These are phyloP conservation scores for Backusella circina DNA, from an alignment of 192 early-diverging fungal genomes.

Conservation along the genomic window DNA sequence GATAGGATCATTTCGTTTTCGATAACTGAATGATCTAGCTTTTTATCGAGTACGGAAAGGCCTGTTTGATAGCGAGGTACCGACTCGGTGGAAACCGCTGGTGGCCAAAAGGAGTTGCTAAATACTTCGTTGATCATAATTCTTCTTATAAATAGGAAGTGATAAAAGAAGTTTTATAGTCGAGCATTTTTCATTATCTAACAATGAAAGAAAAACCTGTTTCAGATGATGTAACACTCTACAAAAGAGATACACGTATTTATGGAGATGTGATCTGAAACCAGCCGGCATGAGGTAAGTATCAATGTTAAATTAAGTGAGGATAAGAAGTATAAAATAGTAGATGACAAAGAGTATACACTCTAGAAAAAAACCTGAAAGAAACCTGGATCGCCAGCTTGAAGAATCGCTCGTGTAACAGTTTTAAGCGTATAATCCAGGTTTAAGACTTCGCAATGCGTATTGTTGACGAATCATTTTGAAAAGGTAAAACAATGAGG, in stretches of 20 bases:
- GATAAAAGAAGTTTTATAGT: neutral
- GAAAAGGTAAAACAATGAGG: too few species aligned
- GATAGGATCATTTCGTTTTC: conserved; percentile 13
- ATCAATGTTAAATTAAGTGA: too few species aligned
- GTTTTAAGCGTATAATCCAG: too few species aligned
- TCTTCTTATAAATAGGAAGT: neutral
- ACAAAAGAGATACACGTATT: neutral
- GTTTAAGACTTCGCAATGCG: too few species aligned
- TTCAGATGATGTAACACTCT: neutral
- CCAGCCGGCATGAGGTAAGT: neutral
- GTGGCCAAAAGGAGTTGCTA: conserved; percentile 12
- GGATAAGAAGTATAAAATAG: too few species aligned
- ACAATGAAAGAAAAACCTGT: neutral
- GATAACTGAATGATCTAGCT: neutral
- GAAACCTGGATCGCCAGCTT: too few species aligned
- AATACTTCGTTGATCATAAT: neutral
- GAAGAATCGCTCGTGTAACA: too few species aligned
- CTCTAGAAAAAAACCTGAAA: too few species aligned
- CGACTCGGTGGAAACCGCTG: neutral
- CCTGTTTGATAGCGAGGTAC: conserved; percentile 1
- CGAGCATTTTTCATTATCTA: neutral
- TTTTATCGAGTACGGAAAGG: conserved; percentile 8
- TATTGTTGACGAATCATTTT: too few species aligned
- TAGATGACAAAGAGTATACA: too few species aligned
- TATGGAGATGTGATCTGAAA: neutral